Evolutionary conservation across 2,329 filamentous ascomycete genomes (phyloP).

Genomic region (Penicillium occitanis): DNA sequence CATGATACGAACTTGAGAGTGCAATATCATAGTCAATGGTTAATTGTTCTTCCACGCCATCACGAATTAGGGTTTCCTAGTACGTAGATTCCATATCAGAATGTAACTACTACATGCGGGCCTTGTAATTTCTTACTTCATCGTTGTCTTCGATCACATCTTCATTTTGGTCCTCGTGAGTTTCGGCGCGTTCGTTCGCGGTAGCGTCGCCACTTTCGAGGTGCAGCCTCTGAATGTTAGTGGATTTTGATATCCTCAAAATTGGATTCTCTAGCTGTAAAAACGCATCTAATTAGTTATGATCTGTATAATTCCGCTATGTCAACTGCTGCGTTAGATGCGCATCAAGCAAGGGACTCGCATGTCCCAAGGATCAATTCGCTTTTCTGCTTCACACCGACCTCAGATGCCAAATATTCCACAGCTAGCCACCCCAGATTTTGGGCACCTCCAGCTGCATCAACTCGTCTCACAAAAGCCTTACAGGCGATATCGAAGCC

Average conservation of each 20-base stretch:
- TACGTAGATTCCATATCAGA: slow-evolving; percentile 19
- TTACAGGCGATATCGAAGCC: slow-evolving; percentile 68
- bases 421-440: slow-evolving; percentile 49
- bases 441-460: slow-evolving; percentile 55
- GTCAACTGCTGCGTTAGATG: neutral
- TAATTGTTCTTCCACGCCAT: slow-evolving; percentile 29
- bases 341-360: slow-evolving; percentile 12
- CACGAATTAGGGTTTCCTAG: slow-evolving; percentile 46
- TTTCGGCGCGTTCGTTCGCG: slow-evolving; percentile 15
- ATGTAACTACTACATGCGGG: neutral
- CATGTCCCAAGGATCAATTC: slow-evolving; percentile 1
- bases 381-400: slow-evolving; percentile 12
- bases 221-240: slow-evolving; percentile 18
- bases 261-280: slow-evolving; percentile 29
- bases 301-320: slow-evolving; percentile 4
- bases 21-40: slow-evolving; percentile 70
- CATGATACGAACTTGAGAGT: slow-evolving; percentile 70
- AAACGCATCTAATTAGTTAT: slow-evolving; percentile 8
- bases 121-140: slow-evolving; percentile 25
- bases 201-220: neutral
- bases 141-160: slow-evolving; percentile 33
- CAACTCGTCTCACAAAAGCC: slow-evolving; percentile 54
- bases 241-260: slow-evolving; percentile 33
- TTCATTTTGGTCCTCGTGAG: slow-evolving; percentile 23
- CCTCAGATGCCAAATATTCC: slow-evolving; percentile 34